phyloP scores from a whole-genome alignment of 163 green algal genomes.

The Chlorella variabilis region DNA sequence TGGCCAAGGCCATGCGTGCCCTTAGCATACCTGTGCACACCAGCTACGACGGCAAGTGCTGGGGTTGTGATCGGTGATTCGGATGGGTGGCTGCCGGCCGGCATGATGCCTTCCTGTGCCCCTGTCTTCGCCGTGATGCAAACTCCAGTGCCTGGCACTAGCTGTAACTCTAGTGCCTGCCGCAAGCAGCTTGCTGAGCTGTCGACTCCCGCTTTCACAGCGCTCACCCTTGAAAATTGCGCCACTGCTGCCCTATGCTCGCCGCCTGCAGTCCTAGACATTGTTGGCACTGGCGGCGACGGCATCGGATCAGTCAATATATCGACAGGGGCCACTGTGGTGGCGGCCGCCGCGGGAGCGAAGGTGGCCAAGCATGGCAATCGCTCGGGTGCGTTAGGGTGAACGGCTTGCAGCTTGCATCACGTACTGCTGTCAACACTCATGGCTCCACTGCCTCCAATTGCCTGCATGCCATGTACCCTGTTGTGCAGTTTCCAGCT shows the following conservation, averaged over 20 bases:
- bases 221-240: too few relatives aligned
- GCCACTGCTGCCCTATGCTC: too few relatives aligned
- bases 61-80: not conserved
- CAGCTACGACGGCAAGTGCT: not conserved
- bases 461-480: too few relatives aligned
- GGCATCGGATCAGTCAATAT: conserved; percentile 99
- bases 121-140: too few relatives aligned
- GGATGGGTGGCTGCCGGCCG: not conserved
- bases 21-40: conserved; percentile 72
- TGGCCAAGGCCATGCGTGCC: conserved; percentile 88
- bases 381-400: conserved; percentile 63
- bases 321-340: conserved; percentile 93
- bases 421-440: too few relatives aligned
- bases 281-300: conserved; percentile 98
- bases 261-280: conserved; percentile 93
- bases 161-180: too few relatives aligned
- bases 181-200: too few relatives aligned
- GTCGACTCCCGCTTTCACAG: too few relatives aligned
- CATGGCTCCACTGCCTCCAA: too few relatives aligned
- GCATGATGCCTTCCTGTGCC: too few relatives aligned
- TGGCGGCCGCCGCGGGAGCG: conserved; percentile 95
- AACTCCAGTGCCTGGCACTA: too few relatives aligned
- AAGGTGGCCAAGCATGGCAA: conserved; percentile 97
- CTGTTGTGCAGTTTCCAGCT: conserved; percentile 84
- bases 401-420: too few relatives aligned